These are phyloP conservation scores for Fusarium equiseti DNA, from an alignment of 2,329 filamentous ascomycete species.

Conservation along the genomic window DNA sequence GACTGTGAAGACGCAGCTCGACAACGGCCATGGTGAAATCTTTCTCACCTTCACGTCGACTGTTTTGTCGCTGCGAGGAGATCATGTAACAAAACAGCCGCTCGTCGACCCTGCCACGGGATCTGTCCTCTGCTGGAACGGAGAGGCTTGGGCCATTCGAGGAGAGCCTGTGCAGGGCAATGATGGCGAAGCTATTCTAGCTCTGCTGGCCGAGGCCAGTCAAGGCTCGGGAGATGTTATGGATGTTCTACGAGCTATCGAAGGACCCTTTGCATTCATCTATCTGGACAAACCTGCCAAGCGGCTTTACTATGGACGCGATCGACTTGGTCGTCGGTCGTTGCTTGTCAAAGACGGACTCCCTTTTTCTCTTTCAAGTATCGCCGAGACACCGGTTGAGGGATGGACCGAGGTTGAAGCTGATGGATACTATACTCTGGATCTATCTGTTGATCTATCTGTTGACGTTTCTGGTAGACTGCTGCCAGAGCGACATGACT, in stretches of 20 bases:
- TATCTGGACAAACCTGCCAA: conserved; percentile 76
- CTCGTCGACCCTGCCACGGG: conserved; percentile 67
- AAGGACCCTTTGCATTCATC: conserved; percentile 91
- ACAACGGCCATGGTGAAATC: conserved; percentile 47
- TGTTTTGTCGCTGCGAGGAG: conserved; percentile 89
- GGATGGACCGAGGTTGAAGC: conserved; percentile 86
- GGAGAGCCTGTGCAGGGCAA: conserved; percentile 74
- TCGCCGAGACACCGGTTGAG: conserved; percentile 66
- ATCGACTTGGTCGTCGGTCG: conserved; percentile 88
- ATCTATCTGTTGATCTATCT: conserved; percentile 62
- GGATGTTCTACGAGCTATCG: conserved; percentile 69
- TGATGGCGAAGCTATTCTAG: conserved; percentile 79
- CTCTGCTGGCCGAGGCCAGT: conserved; percentile 64
- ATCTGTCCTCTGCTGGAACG: conserved; percentile 93
- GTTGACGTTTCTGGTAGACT: conserved; percentile 11
- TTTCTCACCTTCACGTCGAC: conserved; percentile 80
- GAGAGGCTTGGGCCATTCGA: conserved; percentile 87
- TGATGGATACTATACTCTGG: conserved; percentile 80
- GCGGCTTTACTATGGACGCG: conserved; percentile 83
- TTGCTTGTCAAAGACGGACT: conserved; percentile 70
- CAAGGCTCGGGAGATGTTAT: conserved; percentile 54
- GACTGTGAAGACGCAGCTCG: conserved; percentile 52
- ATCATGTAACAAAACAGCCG: conserved; percentile 78
- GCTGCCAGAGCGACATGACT: conserved; percentile 46
- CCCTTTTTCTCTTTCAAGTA: conserved; percentile 75